Evolutionary conservation across 2,329 filamentous ascomycete genomes (phyloP), one percentile per base, ranked within the genome.

Genomic region (Thyridium curvatum): DNA sequence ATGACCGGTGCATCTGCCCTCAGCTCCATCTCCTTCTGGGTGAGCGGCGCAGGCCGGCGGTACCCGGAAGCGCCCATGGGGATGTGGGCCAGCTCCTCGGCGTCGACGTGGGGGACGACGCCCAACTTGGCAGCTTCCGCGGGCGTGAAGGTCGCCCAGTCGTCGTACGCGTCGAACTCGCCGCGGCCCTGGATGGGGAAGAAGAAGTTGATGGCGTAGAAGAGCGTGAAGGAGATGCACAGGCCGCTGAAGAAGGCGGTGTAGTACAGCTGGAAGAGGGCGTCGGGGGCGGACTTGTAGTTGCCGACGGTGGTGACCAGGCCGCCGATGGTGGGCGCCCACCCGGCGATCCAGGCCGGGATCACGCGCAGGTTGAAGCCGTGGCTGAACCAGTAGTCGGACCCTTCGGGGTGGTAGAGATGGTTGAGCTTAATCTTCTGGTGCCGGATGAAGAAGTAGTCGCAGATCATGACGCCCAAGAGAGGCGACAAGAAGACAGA

Each of bases 241-340:
- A 48, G 38, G 32, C 66, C 68, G n/a, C 67, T 55, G 12, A 70
- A 56, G 42, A 71, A 71, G 0, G 68, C 65, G 54, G 66, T 64
- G 41, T 65, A 69, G 45, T 71, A 71, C 14, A 71, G 45, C 47
- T 71, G 54, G n/a, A 60, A 60, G 29, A 69, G 43, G 4, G 51
- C 53, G 21, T 52, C 52, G 4, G 64, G 55, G 4, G 64, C 61
- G 38, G 51, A 32, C 3, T 26, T 40, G 3, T 37, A 54, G 32
- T 55, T 49, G 15, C 55, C 41, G 8, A 61, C 56, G 6, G 55
- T 62, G 37, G 61, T 50, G 15, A 68, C 36, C 21, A 67, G 47
- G 8, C 64, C 61, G 8, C 66, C 58, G 17, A 41, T 35, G 18
- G 30, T 41, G 32, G 40, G 34, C n/a, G 32, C 35, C 30, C 35